Percentiles rank a stretch among this genome's conserved stretches.
Evolutionary conservation across 331 rosid species (phyloP).

Genomic region (Telfairia occidentalis): DNA sequence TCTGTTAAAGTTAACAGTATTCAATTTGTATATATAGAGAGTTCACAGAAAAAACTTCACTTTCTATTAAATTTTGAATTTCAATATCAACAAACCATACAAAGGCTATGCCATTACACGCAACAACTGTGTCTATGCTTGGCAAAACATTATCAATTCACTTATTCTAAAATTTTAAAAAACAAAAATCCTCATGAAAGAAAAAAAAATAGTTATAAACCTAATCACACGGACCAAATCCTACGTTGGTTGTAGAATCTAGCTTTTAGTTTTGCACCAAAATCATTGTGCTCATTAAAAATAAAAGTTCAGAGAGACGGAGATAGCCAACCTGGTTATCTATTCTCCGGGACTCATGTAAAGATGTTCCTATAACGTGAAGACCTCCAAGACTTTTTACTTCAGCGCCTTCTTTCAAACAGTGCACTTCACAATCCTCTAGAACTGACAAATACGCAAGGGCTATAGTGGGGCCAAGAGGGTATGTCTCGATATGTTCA

Average conservation of each 20-base stretch:
- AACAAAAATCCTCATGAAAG: background rate
- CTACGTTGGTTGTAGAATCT: background rate
- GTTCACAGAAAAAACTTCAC: background rate
- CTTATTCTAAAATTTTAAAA: too few relatives aligned
- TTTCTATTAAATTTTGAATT: too few relatives aligned
- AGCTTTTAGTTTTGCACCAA: background rate
- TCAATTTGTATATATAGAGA: background rate
- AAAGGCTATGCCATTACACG: background rate
- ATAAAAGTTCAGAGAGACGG: background rate
- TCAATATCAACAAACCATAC: background rate
- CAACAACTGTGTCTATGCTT: background rate
- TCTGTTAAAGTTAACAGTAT: background rate
- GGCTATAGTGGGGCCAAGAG: slow-evolving; percentile 92
- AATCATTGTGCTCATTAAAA: background rate
- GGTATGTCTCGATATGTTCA: slow-evolving; percentile 70
- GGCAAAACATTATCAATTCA: background rate
- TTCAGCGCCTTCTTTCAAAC: slow-evolving; percentile 74
- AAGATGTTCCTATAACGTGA: slow-evolving; percentile 92
- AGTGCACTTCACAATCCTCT: slow-evolving; percentile 74
- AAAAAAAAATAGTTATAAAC: background rate
- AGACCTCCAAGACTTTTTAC: slow-evolving; percentile 91
- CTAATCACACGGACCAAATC: background rate
- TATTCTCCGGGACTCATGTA: slow-evolving; percentile 94
- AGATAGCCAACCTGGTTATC: slow-evolving; percentile 71
- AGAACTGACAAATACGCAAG: slow-evolving; percentile 70